Evolutionary conservation across 2,329 filamentous ascomycete species (phyloP).

Genomic region (Colletotrichum sp.): DNA sequence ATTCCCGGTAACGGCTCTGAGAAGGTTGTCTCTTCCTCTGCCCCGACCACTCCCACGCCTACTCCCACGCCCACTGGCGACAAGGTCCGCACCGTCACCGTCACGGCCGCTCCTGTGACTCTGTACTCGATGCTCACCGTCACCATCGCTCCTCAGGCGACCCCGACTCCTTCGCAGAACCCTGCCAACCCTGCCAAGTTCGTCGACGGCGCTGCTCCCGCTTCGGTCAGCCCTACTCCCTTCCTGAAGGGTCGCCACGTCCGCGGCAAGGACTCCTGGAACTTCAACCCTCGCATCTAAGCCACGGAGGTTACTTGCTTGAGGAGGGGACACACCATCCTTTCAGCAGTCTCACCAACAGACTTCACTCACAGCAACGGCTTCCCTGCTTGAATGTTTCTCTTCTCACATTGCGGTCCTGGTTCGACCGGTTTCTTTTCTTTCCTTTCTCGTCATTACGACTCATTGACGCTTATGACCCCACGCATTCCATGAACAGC

Average conservation of each 20-base stretch:
- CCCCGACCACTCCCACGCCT: constrained; percentile 21
- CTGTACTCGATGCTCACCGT: constrained; percentile 36
- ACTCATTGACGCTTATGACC: background rate
- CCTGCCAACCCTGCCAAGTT: constrained; percentile 46
- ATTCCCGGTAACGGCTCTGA: constrained; percentile 24
- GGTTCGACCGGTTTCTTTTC: background rate
- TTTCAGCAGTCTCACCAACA: background rate
- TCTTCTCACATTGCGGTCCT: background rate
- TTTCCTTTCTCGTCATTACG: background rate
- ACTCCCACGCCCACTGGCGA: background rate
- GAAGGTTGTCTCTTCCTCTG: constrained; percentile 21
- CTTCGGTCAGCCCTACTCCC: constrained; percentile 14
- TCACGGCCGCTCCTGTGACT: constrained; percentile 23
- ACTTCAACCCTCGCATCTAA: constrained; percentile 11
- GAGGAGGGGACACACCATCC: background rate
- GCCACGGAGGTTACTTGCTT: background rate
- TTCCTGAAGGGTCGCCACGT: constrained; percentile 17
- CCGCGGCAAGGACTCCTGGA: constrained; percentile 16
- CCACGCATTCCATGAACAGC: background rate
- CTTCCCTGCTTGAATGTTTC: background rate
- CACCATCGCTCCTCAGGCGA: constrained; percentile 38
- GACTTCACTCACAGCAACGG: background rate
- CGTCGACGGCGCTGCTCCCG: constrained; percentile 26
- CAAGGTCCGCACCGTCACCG: constrained; percentile 14
- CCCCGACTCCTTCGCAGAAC: constrained; percentile 39